Percentiles rank a stretch among this genome's conserved stretches.
phyloP scores from a whole-genome alignment of 768 basidiomycete genomes.

The Mycena vulgaris region DNA sequence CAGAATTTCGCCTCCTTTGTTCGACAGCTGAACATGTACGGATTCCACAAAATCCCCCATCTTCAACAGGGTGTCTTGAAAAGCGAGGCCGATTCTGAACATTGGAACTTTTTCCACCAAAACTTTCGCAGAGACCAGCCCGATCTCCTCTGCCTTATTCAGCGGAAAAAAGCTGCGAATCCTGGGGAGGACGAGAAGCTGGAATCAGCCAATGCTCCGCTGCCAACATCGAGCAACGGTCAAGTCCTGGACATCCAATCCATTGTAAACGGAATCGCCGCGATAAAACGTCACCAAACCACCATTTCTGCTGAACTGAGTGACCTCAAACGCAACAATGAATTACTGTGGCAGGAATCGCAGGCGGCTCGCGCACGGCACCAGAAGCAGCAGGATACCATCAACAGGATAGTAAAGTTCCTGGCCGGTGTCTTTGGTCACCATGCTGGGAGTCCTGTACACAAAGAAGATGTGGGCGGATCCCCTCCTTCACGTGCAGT shows the following conservation, averaged over 20 bases:
- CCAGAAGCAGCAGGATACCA: constrained; percentile 96
- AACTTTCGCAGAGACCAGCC: constrained; percentile 93
- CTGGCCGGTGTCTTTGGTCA: constrained; percentile 91
- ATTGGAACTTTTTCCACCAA: constrained; percentile 93
- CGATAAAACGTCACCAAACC: constrained; percentile 93
- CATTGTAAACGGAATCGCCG: constrained; percentile 85
- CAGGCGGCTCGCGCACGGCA: constrained; percentile 82
- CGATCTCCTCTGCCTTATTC: constrained; percentile 89
- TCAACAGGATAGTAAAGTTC: constrained; percentile 95
- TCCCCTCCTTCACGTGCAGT: constrained; percentile 56
- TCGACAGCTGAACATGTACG: constrained; percentile 96
- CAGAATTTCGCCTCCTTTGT: constrained; percentile 95
- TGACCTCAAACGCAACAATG: constrained; percentile 89
- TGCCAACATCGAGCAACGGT: constrained; percentile 47
- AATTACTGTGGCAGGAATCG: constrained; percentile 94
- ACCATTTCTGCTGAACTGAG: constrained; percentile 92
- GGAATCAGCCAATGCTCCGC: constrained; percentile 51
- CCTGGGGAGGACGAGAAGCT: constrained; percentile 54
- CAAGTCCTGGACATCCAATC: constrained; percentile 84
- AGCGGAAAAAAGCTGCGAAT: constrained; percentile 81
- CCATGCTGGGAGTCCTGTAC: constrained; percentile 57
- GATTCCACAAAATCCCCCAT: constrained; percentile 95
- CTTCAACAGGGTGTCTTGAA: constrained; percentile 95
- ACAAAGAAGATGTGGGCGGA: constrained; percentile 50
- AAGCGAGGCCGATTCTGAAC: constrained; percentile 84